Evolutionary conservation across 1,284 basidiomycete species (phyloP).

Genomic region (Trichosporon inkin): DNA sequence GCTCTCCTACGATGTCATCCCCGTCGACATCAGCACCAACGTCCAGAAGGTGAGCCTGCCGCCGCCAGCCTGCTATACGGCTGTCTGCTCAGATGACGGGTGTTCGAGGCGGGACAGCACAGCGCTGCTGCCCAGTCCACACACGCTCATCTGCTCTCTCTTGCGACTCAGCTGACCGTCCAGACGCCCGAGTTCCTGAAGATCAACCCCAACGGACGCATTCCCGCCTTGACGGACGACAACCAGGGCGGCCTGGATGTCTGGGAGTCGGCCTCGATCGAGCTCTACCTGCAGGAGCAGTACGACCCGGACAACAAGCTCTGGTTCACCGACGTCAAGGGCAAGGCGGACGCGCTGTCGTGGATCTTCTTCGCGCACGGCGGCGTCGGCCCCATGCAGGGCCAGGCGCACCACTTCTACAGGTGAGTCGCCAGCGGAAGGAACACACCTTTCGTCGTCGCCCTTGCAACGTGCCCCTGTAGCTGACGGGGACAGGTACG

Average conservation of each 20-base stretch:
- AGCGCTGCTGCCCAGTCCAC: background rate
- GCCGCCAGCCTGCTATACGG: background rate
- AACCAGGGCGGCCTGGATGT: slow-evolving; percentile 57
- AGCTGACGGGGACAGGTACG: too few relatives aligned
- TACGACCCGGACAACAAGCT: slow-evolving; percentile 58
- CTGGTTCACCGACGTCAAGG: slow-evolving; percentile 54
- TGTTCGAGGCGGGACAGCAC: background rate
- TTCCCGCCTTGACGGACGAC: slow-evolving; percentile 55
- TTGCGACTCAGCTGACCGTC: background rate
- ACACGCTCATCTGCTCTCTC: background rate
- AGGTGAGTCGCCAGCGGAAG: background rate
- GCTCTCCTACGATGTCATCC: slow-evolving; percentile 59
- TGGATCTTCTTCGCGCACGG: slow-evolving; percentile 70
- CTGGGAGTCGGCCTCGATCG: slow-evolving; percentile 66
- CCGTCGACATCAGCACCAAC: slow-evolving; percentile 44
- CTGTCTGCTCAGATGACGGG: background rate
- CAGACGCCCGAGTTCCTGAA: slow-evolving; percentile 59
- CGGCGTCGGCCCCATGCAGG: slow-evolving; percentile 51
- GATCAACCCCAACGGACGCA: slow-evolving; percentile 64
- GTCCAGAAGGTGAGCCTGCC: slow-evolving; percentile 51
- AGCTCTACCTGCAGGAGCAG: slow-evolving; percentile 62
- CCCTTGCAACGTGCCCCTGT: slow-evolving; percentile 15
- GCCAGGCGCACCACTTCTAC: slow-evolving; percentile 54
- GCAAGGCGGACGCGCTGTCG: slow-evolving; percentile 60
- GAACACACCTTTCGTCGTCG: background rate